Evolutionary conservation across 1,139 yeast genomes (phyloP).

Genomic region (Lodderomyces parapsilosis): DNA sequence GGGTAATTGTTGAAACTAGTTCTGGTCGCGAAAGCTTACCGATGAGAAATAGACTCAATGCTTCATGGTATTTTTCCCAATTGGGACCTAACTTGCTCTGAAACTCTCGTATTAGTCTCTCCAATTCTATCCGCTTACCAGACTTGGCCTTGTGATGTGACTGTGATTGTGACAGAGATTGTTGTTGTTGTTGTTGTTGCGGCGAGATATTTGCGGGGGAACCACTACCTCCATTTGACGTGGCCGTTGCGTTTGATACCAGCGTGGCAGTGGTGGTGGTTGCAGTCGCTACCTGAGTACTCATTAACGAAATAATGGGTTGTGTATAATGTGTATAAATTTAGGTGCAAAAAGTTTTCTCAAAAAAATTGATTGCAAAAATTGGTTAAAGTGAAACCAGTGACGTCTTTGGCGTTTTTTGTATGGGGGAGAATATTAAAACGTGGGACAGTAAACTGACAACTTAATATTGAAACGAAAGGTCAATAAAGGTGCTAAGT

Average conservation of each 20-base stretch:
- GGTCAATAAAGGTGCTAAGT: neutral
- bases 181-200: slow-evolving; percentile 6
- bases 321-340: neutral
- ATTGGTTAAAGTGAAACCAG: neutral
- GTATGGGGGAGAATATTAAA: neutral
- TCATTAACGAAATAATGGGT: neutral
- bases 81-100: slow-evolving; percentile 67
- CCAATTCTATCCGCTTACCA: slow-evolving; percentile 65
- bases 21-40: slow-evolving; percentile 81
- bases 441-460: neutral
- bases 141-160: slow-evolving; percentile 13
- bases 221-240: slow-evolving; percentile 5
- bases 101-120: slow-evolving; percentile 68
- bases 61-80: slow-evolving; percentile 87
- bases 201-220: slow-evolving; percentile 2
- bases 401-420: neutral
- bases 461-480: neutral
- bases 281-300: slow-evolving; percentile 1
- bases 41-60: slow-evolving; percentile 70
- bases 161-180: no score
- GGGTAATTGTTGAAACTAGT: slow-evolving; percentile 54
- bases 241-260: slow-evolving; percentile 7
- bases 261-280: slow-evolving; percentile 7
- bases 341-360: slow-evolving; percentile 1
- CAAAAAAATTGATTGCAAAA: neutral